phyloP scores from a whole-genome alignment of 257 asterid genomes.

The Gentiana dahurica region DNA sequence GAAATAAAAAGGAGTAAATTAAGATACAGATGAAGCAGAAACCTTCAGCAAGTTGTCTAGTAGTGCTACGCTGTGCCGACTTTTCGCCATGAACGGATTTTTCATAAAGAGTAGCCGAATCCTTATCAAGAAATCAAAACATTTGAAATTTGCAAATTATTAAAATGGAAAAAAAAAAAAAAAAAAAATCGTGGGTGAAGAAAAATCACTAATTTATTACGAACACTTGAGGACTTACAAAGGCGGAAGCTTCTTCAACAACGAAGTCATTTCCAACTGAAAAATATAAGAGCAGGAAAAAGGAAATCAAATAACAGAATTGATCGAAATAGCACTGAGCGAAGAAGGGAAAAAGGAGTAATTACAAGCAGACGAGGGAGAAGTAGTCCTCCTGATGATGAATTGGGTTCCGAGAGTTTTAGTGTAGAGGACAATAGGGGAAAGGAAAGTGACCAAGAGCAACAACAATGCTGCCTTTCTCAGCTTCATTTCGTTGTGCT shows the following conservation, averaged over 20 bases:
- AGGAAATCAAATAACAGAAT: not conserved
- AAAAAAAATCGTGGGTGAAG: not conserved
- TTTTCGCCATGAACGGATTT: too few species aligned
- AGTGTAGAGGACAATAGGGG: conserved; percentile 69
- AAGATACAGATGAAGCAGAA: not conserved
- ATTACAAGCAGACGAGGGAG: conserved; percentile 62
- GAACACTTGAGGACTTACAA: conserved; percentile 34
- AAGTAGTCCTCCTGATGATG: conserved; percentile 4
- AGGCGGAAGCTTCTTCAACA: conserved; percentile 55
- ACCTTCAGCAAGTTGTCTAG: conserved; percentile 85
- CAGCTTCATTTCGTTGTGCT: conserved; percentile 39
- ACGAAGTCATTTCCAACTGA: conserved; percentile 52
- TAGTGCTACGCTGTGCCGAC: conserved; percentile 27
- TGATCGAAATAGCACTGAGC: not conserved
- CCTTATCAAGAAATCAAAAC: conserved; percentile 35
- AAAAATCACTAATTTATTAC: not conserved
- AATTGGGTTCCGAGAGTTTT: conserved; percentile 53
- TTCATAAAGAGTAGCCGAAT: conserved; percentile 17
- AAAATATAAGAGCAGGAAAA: conserved; percentile 9
- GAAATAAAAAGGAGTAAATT: not conserved
- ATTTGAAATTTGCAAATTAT: conserved; percentile 12
- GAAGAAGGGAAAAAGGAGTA: not conserved
- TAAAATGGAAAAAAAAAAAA: not conserved
- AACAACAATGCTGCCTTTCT: conserved; percentile 51
- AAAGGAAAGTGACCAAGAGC: conserved; percentile 62